These are phyloP conservation scores for Dioscorea cayenensis DNA, from an alignment of 116 monocot species.

Conservation along the genomic window DNA sequence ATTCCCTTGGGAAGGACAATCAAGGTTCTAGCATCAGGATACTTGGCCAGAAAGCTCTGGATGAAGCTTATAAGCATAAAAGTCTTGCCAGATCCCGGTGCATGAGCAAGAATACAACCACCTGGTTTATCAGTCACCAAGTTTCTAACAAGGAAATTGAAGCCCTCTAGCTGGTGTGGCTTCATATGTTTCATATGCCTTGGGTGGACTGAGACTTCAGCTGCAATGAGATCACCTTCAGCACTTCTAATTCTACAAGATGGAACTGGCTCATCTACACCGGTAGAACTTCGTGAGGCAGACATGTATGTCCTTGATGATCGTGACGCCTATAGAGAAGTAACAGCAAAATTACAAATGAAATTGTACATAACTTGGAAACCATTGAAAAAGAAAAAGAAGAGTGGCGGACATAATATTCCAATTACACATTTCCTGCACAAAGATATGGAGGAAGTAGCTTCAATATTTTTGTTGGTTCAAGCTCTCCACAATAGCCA, in stretches of 20 bases:
- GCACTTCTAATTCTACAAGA: constrained; percentile 10
- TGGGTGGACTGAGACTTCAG: constrained; percentile 76
- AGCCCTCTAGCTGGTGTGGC: constrained; percentile 85
- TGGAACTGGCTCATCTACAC: constrained; percentile 19
- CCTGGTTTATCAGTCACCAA: constrained; percentile 73
- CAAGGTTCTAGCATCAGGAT: constrained; percentile 61
- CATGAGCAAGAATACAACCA: constrained; percentile 95
- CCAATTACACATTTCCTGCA: too few species aligned
- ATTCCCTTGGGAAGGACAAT: constrained; percentile 90
- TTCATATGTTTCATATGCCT: constrained; percentile 73
- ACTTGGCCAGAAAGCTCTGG: constrained; percentile 84
- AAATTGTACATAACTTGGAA: neutral
- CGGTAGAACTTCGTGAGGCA: constrained; percentile 16
- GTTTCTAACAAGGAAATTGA: constrained; percentile 82
- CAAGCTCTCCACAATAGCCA: too few species aligned
- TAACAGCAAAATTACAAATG: neutral
- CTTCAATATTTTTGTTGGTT: too few species aligned
- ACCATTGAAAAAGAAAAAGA: neutral
- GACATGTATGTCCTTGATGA: constrained; percentile 28
- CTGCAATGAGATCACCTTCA: constrained; percentile 34
- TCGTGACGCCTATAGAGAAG: constrained; percentile 23
- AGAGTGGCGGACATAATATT: too few species aligned
- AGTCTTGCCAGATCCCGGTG: constrained; percentile 94
- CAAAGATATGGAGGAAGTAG: too few species aligned
- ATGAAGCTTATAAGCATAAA: constrained; percentile 98